Evolutionary conservation across 129 eudicot genomes (phyloP).

Genomic region (Flaveria linearis): DNA sequence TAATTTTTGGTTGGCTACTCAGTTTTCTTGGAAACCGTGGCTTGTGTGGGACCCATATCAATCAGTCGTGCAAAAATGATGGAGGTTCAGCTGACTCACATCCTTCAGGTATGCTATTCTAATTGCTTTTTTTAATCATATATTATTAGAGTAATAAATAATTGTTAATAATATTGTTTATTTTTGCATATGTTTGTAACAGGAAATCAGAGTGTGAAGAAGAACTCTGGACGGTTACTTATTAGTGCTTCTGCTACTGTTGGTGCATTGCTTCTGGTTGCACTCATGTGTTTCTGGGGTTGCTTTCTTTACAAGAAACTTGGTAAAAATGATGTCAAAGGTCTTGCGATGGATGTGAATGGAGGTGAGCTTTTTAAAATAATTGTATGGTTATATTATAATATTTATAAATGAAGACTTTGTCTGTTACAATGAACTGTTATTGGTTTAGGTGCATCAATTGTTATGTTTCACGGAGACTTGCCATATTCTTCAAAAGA

Average conservation of each 20-base stretch:
- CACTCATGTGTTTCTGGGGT: constrained; percentile 99
- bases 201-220: constrained; percentile 59
- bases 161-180: neutral
- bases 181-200: constrained; percentile 33
- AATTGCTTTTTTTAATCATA: neutral
- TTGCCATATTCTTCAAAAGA: constrained; percentile 96
- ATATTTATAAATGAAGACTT: neutral
- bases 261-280: constrained; percentile 92
- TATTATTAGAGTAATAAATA: neutral
- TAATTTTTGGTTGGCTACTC: constrained; percentile 23
- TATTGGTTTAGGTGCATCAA: constrained; percentile 75
- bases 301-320: constrained; percentile 94
- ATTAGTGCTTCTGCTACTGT: constrained; percentile 93
- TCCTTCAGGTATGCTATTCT: constrained; percentile 49
- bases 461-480: constrained; percentile 99
- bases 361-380: constrained; percentile 62
- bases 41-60: constrained; percentile 78
- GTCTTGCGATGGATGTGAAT: constrained; percentile 79
- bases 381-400: constrained; percentile 1
- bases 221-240: constrained; percentile 87
- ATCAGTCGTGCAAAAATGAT: constrained; percentile 58
- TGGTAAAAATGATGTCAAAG: constrained; percentile 71
- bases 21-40: constrained; percentile 91
- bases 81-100: constrained; percentile 57
- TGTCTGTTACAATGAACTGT: constrained; percentile 4